A percentile compares a stretch with the other conserved stretches of the same genome.
Conservation (phyloP, 2,329 filamentous ascomycete species). For the Coniochaeta sp. region DNA sequence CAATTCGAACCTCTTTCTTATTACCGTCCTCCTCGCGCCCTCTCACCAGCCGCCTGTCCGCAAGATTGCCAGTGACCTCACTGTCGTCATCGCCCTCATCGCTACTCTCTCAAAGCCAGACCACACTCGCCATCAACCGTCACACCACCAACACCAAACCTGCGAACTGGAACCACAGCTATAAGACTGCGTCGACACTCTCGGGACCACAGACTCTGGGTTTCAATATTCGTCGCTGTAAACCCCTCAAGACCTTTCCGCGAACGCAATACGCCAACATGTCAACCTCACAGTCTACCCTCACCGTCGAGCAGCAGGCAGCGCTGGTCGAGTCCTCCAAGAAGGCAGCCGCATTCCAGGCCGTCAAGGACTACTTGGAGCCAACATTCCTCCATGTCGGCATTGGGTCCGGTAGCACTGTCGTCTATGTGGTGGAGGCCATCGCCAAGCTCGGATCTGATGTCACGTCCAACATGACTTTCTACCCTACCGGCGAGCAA, state of each 20-base stretch:
- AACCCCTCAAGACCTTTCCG: background rate
- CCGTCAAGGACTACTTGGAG: constrained; percentile 66
- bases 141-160: background rate
- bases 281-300: background rate
- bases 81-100: background rate
- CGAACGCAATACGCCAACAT: background rate
- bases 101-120: background rate
- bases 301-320: constrained; percentile 14
- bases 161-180: background rate
- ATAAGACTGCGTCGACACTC: background rate
- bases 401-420: constrained; percentile 76
- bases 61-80: background rate
- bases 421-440: constrained; percentile 79
- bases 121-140: background rate
- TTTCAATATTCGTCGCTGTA: background rate
- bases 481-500: constrained; percentile 88
- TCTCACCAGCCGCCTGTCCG: too few relatives aligned
- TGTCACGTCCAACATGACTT: constrained; percentile 61
- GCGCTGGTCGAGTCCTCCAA: constrained; percentile 64
- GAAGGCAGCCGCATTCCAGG: constrained; percentile 64
- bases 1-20: background rate
- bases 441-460: constrained; percentile 55
- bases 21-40: background rate
- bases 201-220: too few relatives aligned
- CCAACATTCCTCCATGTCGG: constrained; percentile 59